Evolutionary conservation across 768 basidiomycete species (phyloP), one percentile per base, ranked within the genome.

Genomic region (Gelatoporia subvermispora): DNA sequence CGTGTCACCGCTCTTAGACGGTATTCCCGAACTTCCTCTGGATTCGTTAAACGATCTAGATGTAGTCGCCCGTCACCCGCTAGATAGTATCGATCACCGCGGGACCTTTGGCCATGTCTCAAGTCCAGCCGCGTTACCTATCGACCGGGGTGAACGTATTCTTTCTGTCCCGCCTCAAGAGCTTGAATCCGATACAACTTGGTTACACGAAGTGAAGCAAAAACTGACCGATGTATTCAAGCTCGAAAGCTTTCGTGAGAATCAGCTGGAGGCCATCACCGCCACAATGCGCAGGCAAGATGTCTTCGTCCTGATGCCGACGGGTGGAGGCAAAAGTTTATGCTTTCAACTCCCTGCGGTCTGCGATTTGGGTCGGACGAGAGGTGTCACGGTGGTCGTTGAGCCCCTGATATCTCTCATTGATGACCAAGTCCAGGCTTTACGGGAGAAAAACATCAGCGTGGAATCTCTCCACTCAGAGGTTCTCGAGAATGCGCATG

Each of bases 261-360:
- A 97, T 65, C 96, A 98, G 61, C 75, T 93, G 35, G 84, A 88
- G 59, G 92, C 89, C 2, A 88, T 98, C 53, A 76, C 79, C 37
- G 86, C 85, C 15, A 82, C 88, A 0, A 70, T 99, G 65, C 72
- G 75, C 2, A 91, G 87, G 8, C 78, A 74, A 46, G 95, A 98
- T 59, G 90, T 92, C 16, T 93, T 98, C 55, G 90, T 97, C n/a
- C 76, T 98, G 8, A 94, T 97, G 82, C 96, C 96, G 1, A 99
- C 96, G 1, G 93, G 93, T 31, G 93, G 93, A 3, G 92, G 92
- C 0, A 93, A 94, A 68, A 88, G 85, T 57, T 71, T 93, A 34
- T 92, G 87, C 56, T 93, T 84, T 65, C 84, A 97, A 64, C 82
- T 98, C 1, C 96, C 96, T 0, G 94, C 93, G 2, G 75, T 96